Conservation (phyloP, 2,329 filamentous ascomycete species). For the Fusarium sp. region DNA sequence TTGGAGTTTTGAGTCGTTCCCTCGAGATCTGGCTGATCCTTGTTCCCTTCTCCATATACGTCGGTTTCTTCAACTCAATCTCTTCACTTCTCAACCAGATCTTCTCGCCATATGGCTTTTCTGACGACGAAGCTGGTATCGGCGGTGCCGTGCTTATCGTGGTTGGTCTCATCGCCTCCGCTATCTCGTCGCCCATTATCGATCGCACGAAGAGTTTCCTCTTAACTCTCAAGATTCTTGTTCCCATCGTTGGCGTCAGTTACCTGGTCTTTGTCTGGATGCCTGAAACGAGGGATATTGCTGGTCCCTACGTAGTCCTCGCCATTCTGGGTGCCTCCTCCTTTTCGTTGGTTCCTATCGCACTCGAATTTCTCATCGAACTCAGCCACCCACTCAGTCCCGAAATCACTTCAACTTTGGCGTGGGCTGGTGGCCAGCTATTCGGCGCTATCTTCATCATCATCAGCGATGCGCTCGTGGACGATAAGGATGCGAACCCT, state of each 20-base stretch:
- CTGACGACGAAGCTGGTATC: conserved; percentile 85
- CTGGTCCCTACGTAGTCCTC: conserved; percentile 78
- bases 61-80: conserved; percentile 92
- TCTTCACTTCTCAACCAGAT: conserved; percentile 92
- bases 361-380: conserved; percentile 87
- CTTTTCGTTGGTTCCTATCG: conserved; percentile 84
- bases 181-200: conserved; percentile 80
- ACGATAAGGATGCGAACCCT: conserved; percentile 60
- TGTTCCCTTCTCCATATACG: conserved; percentile 83
- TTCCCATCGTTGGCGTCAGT: conserved; percentile 76
- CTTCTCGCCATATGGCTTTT: conserved; percentile 84
- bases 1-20: conserved; percentile 63
- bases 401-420: conserved; percentile 83
- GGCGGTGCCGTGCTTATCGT: conserved; percentile 90
- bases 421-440: conserved; percentile 88
- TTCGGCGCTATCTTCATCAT: conserved; percentile 87
- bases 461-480: conserved; percentile 78
- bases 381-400: conserved; percentile 87
- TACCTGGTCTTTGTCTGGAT: conserved; percentile 88
- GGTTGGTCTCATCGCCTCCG: conserved; percentile 81
- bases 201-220: conserved; percentile 87
- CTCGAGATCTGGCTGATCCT: conserved; percentile 83
- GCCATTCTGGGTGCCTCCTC: conserved; percentile 80
- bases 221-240: conserved; percentile 73
- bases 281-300: conserved; percentile 65